A percentile compares a stretch with the other conserved stretches of the same genome.
Evolutionary conservation across 164 flowering plant genomes (phyloP).

Genomic region (Sedum album): DNA sequence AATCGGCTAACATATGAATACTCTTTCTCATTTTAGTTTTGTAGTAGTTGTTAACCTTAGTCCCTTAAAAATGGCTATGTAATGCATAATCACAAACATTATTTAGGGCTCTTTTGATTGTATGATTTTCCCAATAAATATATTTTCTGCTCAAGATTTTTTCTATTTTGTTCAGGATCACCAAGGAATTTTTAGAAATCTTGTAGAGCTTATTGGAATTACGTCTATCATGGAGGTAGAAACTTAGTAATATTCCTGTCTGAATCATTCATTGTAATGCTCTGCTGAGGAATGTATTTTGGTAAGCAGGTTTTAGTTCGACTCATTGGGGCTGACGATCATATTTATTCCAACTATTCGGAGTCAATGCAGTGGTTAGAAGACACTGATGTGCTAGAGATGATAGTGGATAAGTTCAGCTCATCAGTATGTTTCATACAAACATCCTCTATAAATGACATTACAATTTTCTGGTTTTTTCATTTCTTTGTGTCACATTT

Average conservation of each 20-base stretch:
- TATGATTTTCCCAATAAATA: background rate
- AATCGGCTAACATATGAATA: background rate
- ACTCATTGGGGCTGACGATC: constrained; percentile 84
- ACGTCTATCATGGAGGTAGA: constrained; percentile 98
- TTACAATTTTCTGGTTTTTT: background rate
- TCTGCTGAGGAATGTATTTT: constrained; percentile 10
- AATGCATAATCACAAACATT: background rate
- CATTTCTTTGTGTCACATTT: background rate
- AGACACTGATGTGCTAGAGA: constrained; percentile 75
- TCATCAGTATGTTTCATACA: constrained; percentile 58
- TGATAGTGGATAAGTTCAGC: constrained; percentile 87
- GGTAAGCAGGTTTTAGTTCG: constrained; percentile 72
- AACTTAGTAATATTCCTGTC: constrained; percentile 8
- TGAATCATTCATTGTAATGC: background rate
- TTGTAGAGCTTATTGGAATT: constrained; percentile 89
- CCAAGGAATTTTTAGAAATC: constrained; percentile 54
- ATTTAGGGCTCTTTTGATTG: background rate
- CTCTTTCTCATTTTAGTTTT: background rate
- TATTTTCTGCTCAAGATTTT: constrained; percentile 5
- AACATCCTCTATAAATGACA: background rate
- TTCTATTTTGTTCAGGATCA: constrained; percentile 38
- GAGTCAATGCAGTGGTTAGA: constrained; percentile 86
- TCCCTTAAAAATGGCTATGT: background rate
- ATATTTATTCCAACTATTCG: constrained; percentile 49
- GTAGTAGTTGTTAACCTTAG: no score